A percentile compares a stretch with the other conserved stretches of the same genome.
phyloP scores from a whole-genome alignment of 805 yeast genomes.

The Schizosaccharomyces lindneri region DNA sequence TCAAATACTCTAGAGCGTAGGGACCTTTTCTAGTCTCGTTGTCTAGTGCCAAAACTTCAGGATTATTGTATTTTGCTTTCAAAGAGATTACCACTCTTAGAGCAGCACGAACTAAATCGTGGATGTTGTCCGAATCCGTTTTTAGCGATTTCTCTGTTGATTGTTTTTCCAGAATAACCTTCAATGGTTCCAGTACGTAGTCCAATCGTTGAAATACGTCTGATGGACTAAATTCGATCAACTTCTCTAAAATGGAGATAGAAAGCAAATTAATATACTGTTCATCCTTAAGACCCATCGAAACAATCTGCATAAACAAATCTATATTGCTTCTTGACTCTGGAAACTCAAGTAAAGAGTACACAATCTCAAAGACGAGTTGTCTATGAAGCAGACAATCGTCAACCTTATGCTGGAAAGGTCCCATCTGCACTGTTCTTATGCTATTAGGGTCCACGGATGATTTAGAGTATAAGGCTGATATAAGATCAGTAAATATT shows the following conservation, averaged over 20 bases:
- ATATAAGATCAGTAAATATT: not conserved
- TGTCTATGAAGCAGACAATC: slow-evolving; percentile 53
- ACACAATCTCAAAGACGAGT: slow-evolving; percentile 43
- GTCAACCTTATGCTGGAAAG: slow-evolving; percentile 61
- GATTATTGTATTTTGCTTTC: not conserved
- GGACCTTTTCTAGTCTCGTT: not conserved
- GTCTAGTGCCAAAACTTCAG: not conserved
- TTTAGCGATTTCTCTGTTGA: slow-evolving; percentile 38
- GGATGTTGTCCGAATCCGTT: slow-evolving; percentile 35
- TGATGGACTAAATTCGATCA: slow-evolving; percentile 15
- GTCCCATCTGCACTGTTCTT: slow-evolving; percentile 56
- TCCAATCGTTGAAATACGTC: slow-evolving; percentile 8
- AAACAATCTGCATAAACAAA: slow-evolving; percentile 18
- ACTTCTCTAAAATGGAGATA: slow-evolving; percentile 21
- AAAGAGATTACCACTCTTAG: slow-evolving; percentile 11
- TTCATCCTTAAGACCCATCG: slow-evolving; percentile 34
- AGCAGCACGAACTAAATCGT: slow-evolving; percentile 19
- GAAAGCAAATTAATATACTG: slow-evolving; percentile 33
- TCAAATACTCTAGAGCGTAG: not conserved
- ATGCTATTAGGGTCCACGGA: slow-evolving; percentile 30
- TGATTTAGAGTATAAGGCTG: slow-evolving; percentile 23
- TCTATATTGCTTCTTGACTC: not conserved
- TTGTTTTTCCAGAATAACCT: slow-evolving; percentile 22
- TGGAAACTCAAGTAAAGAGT: slow-evolving; percentile 19
- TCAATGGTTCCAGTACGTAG: slow-evolving; percentile 16